phyloP scores from a whole-genome alignment of 805 yeast species.

The Yamadazyma ubonensis region DNA sequence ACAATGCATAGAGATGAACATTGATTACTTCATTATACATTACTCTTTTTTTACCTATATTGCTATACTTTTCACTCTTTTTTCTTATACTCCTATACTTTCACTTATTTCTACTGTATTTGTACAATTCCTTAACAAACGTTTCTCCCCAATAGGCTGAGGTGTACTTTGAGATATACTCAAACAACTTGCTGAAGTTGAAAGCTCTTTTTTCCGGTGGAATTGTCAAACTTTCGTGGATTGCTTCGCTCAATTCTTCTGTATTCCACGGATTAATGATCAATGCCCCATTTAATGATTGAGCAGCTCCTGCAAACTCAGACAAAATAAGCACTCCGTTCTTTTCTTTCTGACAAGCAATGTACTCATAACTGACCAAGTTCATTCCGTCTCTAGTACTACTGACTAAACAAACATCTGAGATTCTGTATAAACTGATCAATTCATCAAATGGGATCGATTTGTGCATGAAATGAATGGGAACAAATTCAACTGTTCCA shows the following conservation, averaged over 20 bases:
- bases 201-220: constrained; percentile 75
- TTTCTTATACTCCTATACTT: no score
- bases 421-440: constrained; percentile 77
- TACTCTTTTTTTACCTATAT: no score
- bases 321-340: constrained; percentile 86
- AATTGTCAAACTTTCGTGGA: constrained; percentile 81
- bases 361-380: constrained; percentile 91
- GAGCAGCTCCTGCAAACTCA: constrained; percentile 99
- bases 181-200: constrained; percentile 81
- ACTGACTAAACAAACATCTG: constrained; percentile 90
- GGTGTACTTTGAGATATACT: constrained; percentile 88
- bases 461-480: constrained; percentile 94
- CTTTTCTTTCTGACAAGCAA: constrained; percentile 86
- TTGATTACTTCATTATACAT: no score
- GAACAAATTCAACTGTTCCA: constrained; percentile 96
- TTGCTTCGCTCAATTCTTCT: constrained; percentile 85
- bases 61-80: no score
- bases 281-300: constrained; percentile 88
- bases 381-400: constrained; percentile 99
- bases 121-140: constrained; percentile 81
- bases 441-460: constrained; percentile 89
- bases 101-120: constrained; percentile 19
- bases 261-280: constrained; percentile 98
- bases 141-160: constrained; percentile 97
- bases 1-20: background rate